Evolutionary conservation across 441 rosid genomes (phyloP).

Genomic region (Pelargonium australe): DNA sequence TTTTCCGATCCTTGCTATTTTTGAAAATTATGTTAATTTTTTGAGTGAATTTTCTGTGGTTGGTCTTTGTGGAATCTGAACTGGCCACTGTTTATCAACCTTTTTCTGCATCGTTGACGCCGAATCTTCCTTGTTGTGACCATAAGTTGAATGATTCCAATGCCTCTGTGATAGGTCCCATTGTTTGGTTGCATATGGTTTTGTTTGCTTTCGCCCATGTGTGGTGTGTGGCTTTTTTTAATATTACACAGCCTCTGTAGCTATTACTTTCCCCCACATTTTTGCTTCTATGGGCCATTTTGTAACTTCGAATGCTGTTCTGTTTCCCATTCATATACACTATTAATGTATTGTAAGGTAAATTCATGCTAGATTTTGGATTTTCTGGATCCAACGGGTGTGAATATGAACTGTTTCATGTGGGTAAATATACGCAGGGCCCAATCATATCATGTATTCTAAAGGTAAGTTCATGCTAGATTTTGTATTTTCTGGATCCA

Average conservation of each 20-base stretch:
- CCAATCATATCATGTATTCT: neutral
- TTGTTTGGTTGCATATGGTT: conserved; percentile 31
- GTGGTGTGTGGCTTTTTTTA: conserved; percentile 22
- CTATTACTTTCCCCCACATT: conserved; percentile 6
- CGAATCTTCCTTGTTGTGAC: conserved; percentile 28
- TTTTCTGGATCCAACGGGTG: neutral
- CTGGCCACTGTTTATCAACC: neutral
- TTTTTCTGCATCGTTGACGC: conserved; percentile 5
- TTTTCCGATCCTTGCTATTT: neutral
- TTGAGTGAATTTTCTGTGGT: neutral
- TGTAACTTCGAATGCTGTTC: conserved; percentile 20
- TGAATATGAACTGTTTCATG: neutral
- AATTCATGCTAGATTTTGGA: neutral
- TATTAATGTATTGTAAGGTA: neutral
- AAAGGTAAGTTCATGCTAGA: neutral
- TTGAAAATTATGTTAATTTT: neutral
- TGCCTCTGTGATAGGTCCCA: conserved; percentile 24
- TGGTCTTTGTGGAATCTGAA: neutral
- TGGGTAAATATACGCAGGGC: neutral
- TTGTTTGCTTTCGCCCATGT: conserved; percentile 25
- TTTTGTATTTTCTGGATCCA: neutral
- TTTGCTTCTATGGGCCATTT: conserved; percentile 26
- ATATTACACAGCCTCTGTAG: conserved; percentile 11
- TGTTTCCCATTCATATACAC: neutral
- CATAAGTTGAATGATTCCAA: conserved; percentile 30